These are phyloP conservation scores for Teratosphaeria destructans DNA, from an alignment of 2,329 filamentous ascomycete genomes.

Conservation along the genomic window DNA sequence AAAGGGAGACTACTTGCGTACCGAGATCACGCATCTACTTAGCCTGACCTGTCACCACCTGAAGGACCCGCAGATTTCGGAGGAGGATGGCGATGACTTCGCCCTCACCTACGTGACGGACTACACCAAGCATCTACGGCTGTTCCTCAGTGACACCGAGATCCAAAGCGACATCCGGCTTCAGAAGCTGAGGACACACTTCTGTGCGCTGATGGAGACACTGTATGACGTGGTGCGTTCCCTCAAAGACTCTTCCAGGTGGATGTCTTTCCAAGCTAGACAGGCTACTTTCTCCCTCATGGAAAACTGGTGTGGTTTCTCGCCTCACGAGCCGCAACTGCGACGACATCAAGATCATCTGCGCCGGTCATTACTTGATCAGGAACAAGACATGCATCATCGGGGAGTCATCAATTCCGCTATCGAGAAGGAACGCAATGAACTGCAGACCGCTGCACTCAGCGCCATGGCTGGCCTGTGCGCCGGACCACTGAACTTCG, in stretches of 20 bases:
- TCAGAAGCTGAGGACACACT: constrained; percentile 81
- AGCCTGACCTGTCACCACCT: constrained; percentile 87
- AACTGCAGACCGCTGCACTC: constrained; percentile 77
- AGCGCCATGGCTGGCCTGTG: constrained; percentile 94
- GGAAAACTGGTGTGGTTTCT: constrained; percentile 99
- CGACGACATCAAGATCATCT: constrained; percentile 75
- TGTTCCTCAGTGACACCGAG: constrained; percentile 89
- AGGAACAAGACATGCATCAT: constrained; percentile 61
- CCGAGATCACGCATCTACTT: constrained; percentile 93
- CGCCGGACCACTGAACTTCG: constrained; percentile 69
- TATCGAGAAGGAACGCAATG: constrained; percentile 94
- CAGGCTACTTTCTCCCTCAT: constrained; percentile 94
- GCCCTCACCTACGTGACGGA: constrained; percentile 78
- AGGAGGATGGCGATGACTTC: constrained; percentile 65
- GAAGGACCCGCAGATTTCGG: constrained; percentile 63
- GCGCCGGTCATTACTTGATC: constrained; percentile 72
- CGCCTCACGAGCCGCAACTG: constrained; percentile 77
- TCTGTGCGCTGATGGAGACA: constrained; percentile 86
- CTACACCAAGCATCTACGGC: constrained; percentile 83
- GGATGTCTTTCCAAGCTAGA: constrained; percentile 95
- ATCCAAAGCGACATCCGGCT: constrained; percentile 94
- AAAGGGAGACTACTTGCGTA: constrained; percentile 76
- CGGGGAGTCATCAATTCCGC: constrained; percentile 72
- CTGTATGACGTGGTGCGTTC: constrained; percentile 85
- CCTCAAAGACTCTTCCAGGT: constrained; percentile 73